Evolutionary conservation across 2,329 filamentous ascomycete genomes (phyloP).

Genomic region (Paecilomyces fulvus): DNA sequence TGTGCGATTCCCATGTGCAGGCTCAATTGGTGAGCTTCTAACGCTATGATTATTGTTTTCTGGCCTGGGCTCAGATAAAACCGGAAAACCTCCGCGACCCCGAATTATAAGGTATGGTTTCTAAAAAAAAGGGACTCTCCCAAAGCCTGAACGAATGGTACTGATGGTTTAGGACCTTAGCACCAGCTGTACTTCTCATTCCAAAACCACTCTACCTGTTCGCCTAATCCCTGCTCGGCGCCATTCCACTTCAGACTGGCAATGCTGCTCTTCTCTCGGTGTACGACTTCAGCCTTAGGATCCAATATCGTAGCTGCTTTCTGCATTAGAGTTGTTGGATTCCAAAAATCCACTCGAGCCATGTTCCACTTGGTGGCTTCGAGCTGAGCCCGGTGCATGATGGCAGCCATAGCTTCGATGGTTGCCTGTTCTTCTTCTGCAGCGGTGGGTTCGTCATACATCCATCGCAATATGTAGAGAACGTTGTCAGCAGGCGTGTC

Average conservation of each 20-base stretch:
- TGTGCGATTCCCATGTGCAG: not conserved
- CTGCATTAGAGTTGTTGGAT: slow-evolving; percentile 53
- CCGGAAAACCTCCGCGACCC: not conserved
- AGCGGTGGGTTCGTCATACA: slow-evolving; percentile 31
- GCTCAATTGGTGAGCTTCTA: not conserved
- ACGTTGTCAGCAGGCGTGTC: slow-evolving; percentile 27
- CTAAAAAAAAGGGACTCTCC: not conserved
- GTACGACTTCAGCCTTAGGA: slow-evolving; percentile 29
- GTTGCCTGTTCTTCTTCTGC: slow-evolving; percentile 39
- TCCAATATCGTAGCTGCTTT: slow-evolving; percentile 33
- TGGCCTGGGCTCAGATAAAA: not conserved
- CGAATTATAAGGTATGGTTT: not conserved
- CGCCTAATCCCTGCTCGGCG: slow-evolving; percentile 24
- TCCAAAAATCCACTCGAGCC: slow-evolving; percentile 71
- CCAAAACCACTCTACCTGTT: slow-evolving; percentile 38
- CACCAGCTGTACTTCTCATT: slow-evolving; percentile 46
- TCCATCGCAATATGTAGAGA: slow-evolving; percentile 35
- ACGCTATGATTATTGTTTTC: not conserved
- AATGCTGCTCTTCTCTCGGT: slow-evolving; percentile 40
- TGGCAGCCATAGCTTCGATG: slow-evolving; percentile 49
- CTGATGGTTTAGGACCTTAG: slow-evolving; percentile 15
- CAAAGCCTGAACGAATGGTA: not conserved
- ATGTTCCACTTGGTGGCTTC: slow-evolving; percentile 67
- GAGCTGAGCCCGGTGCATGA: slow-evolving; percentile 58
- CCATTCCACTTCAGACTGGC: slow-evolving; percentile 40